Base-by-base conservation (phyloP, 345 rosid species). In the Eucalyptus regnans region DNA sequence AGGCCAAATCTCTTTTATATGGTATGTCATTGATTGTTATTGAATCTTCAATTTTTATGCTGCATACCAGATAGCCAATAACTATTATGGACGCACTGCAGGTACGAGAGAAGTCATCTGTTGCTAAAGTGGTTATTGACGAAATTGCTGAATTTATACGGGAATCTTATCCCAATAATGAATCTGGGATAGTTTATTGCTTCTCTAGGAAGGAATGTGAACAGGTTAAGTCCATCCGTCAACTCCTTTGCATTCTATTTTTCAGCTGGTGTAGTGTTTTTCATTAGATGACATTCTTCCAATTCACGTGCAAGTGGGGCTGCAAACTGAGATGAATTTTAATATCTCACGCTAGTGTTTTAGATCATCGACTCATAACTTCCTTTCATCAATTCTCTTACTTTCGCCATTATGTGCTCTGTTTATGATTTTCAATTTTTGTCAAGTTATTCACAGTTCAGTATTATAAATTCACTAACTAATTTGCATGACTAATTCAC, bases 151-250 rank as follows among this genome's bases (percentile, higher is more conserved):
- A 96, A 51, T 95, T 94, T 89, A 95, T 96, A 90, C 94, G 89
- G 89, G 96, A 95, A 90, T 96, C 97, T 80, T 97, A 95, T 93
- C 93, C 97, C 88, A 95, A 96, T 88, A 94, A 94, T 88, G 99
- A 97, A 91, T 97, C 99, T 81, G 99, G 99, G 86, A 97, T 97
- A 50, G 96, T 97, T 49, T 97, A 97, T 92, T 97, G 99, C 93
- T 96, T 96, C 93, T 97, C 99, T 9, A 94, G 97, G 91, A 97
- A 96, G 92, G 99, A 97, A 89, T 97, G 99, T 85, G 97, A 96
- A 91, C 99, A 97, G 99, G 99, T 96, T 86, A 87, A 88, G n/a
- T 87, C 68, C 52, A 51, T 88, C 87, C 83, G 71, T 80, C 83
- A 87, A 50, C 68, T 43, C 46, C 31, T 83, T 56, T 66, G 16